Evolutionary conservation across 768 basidiomycete species (phyloP).

Genomic region (Pleurotus cornucopiae): DNA sequence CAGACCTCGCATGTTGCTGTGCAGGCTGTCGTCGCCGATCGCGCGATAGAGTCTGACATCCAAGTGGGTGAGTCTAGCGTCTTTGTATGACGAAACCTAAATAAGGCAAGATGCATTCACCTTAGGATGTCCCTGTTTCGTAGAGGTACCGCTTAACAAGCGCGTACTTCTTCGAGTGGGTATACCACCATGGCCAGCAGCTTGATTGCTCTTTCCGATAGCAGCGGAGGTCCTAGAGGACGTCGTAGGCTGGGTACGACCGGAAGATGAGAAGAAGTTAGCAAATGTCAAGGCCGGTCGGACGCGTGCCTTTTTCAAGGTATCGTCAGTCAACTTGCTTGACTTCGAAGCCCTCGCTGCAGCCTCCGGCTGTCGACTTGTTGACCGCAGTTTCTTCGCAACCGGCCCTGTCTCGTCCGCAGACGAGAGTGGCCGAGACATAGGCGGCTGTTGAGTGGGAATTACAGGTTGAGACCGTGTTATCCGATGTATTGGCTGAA

Average conservation of each 20-base stretch:
- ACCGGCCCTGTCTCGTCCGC: constrained; percentile 80
- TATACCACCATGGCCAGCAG: constrained; percentile 34
- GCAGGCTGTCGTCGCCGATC: constrained; percentile 57
- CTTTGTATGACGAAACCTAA: neutral
- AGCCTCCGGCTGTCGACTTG: constrained; percentile 48
- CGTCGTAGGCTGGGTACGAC: constrained; percentile 70
- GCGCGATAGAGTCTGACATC: constrained; percentile 34
- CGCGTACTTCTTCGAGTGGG: constrained; percentile 72
- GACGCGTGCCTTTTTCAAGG: constrained; percentile 87
- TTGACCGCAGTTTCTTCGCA: constrained; percentile 70
- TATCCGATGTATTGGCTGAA: constrained; percentile 42
- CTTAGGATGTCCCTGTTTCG: constrained; percentile 53
- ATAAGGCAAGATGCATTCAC: constrained; percentile 27
- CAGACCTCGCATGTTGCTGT: constrained; percentile 54
- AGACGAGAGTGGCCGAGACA: constrained; percentile 71
- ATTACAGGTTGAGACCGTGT: constrained; percentile 38
- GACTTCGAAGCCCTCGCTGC: constrained; percentile 51
- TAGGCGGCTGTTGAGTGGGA: constrained; percentile 40
- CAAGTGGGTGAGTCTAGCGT: neutral
- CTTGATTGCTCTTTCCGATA: constrained; percentile 47
- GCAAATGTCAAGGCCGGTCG: constrained; percentile 83
- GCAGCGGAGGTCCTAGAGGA: constrained; percentile 54
- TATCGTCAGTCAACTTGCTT: constrained; percentile 64
- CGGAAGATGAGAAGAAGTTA: constrained; percentile 85
- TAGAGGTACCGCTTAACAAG: constrained; percentile 52